phyloP scores from a whole-genome alignment of 176 grass and related monocot genomes.

The Paspalum vaginatum region DNA sequence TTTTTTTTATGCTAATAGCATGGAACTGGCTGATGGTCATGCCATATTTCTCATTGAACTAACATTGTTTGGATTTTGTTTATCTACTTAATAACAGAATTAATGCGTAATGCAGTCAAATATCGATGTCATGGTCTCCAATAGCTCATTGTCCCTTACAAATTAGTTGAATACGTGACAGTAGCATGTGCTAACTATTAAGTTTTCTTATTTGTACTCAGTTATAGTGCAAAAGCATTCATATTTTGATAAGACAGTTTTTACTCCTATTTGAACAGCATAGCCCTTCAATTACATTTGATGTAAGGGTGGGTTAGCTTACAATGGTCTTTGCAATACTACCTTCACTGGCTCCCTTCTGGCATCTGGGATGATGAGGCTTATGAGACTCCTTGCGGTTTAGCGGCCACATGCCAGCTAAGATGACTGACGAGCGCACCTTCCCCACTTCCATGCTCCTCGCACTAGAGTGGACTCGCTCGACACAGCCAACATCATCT shows the following conservation, averaged over 20 bases:
- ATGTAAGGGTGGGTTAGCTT: not conserved
- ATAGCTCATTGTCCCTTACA: not conserved
- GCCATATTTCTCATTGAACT: not conserved
- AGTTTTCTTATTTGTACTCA: too few species aligned
- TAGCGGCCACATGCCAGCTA: too few species aligned
- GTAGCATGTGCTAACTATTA: not conserved
- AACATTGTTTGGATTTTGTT: not conserved
- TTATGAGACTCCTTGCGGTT: too few species aligned
- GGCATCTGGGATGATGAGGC: too few species aligned
- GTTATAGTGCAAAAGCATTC: not conserved
- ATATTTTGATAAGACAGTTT: not conserved
- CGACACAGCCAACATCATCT: too few species aligned
- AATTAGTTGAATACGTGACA: not conserved
- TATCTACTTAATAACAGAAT: not conserved
- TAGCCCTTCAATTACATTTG: not conserved
- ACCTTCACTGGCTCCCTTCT: too few species aligned
- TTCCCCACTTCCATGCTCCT: too few species aligned
- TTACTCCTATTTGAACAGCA: not conserved
- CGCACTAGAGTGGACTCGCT: too few species aligned
- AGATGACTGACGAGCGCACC: too few species aligned
- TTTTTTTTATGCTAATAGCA: not conserved
- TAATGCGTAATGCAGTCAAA: not conserved
- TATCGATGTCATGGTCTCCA: not conserved
- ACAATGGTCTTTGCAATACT: not conserved
- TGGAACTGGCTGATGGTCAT: not conserved